phyloP scores from a whole-genome alignment of 164 flowering plant species.

The Macadamia tetraphylla region DNA sequence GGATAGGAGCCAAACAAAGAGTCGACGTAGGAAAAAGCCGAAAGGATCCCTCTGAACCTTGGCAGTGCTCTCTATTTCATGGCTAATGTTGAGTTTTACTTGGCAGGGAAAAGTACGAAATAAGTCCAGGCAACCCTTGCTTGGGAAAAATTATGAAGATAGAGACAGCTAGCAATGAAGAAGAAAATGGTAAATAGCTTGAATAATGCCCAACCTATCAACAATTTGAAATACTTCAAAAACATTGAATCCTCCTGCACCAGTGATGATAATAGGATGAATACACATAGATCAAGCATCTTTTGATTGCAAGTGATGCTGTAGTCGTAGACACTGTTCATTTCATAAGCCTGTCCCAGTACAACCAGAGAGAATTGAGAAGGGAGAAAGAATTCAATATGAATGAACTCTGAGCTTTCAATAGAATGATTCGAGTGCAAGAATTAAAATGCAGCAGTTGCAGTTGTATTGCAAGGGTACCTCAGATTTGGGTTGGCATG shows the following conservation, averaged over 20 bases:
- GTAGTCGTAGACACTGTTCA: constrained; percentile 26
- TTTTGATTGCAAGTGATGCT: constrained; percentile 21
- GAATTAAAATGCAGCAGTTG: constrained; percentile 11
- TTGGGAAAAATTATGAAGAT: constrained; percentile 4
- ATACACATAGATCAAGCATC: not conserved
- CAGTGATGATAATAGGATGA: not conserved
- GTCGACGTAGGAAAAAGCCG: not conserved
- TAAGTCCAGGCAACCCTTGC: not conserved
- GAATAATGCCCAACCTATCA: constrained; percentile 3
- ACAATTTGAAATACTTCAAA: not conserved
- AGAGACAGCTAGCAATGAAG: constrained; percentile 15
- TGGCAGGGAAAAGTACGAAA: constrained; percentile 10
- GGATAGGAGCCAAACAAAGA: constrained; percentile 14
- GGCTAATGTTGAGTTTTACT: constrained; percentile 15
- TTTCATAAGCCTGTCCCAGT: constrained; percentile 5
- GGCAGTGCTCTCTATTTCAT: not conserved
- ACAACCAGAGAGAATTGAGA: constrained; percentile 7
- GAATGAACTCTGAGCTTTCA: constrained; percentile 14
- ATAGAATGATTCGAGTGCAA: constrained; percentile 28
- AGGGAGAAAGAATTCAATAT: constrained; percentile 13
- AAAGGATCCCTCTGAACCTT: constrained; percentile 22
- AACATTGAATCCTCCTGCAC: not conserved
- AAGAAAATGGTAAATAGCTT: not conserved
- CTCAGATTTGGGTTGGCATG: constrained; percentile 48
- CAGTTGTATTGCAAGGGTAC: constrained; percentile 26